These are phyloP conservation scores for Ceratobasidium sp. DNA, from an alignment of 1,284 basidiomycete genomes.

Conservation along the genomic window DNA sequence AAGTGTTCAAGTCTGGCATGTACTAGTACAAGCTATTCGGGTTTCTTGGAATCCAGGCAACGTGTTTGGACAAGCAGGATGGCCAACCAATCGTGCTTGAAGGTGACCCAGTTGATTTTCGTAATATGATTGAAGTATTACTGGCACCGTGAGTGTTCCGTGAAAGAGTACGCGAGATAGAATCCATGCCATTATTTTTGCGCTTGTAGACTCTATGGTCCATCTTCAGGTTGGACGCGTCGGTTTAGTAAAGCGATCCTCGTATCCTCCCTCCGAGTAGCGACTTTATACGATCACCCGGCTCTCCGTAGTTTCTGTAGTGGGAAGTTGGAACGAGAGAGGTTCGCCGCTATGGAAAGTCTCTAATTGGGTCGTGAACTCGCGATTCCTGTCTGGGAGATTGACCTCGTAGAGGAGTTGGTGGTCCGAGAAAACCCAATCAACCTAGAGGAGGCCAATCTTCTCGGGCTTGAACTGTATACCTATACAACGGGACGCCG, in stretches of 20 bases:
- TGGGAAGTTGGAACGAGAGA: constrained; percentile 51
- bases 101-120: background rate
- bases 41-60: no score
- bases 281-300: constrained; percentile 52
- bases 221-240: no score
- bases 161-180: no score
- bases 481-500: background rate
- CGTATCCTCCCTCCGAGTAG: constrained; percentile 23
- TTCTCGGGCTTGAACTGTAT: constrained; percentile 9
- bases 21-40: no score
- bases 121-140: background rate
- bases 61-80: no score
- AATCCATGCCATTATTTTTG: no score
- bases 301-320: constrained; percentile 56
- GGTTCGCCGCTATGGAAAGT: background rate
- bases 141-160: background rate
- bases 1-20: no score
- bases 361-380: constrained; percentile 8
- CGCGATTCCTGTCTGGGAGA: constrained; percentile 13
- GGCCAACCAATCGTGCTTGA: no score
- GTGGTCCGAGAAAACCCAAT: constrained; percentile 4
- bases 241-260: constrained; percentile 46
- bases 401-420: background rate
- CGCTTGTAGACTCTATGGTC: no score
- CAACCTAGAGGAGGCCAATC: constrained; percentile 8